phyloP scores from a whole-genome alignment of 129 eudicot species.

The Tagetes erecta region DNA sequence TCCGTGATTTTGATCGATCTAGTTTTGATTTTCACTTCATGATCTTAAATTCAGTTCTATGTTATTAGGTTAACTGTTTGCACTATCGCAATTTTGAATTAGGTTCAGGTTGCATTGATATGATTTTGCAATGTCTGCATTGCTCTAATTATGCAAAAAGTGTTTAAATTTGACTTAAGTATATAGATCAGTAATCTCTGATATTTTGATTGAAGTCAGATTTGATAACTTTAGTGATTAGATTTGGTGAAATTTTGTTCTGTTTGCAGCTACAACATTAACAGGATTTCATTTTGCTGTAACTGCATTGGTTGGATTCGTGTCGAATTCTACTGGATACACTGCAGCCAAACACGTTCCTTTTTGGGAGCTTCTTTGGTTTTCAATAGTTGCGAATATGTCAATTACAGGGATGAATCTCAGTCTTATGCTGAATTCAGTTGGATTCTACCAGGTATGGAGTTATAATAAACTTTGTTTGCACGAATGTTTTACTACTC shows the following conservation, averaged over 20 bases:
- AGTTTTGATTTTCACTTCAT: neutral
- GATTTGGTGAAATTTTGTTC: slow-evolving; percentile 17
- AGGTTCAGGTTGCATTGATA: neutral
- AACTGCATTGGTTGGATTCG: slow-evolving; percentile 75
- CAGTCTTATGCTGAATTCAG: slow-evolving; percentile 89
- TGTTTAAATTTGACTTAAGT: neutral
- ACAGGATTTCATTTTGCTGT: slow-evolving; percentile 87
- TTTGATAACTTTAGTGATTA: slow-evolving; percentile 18
- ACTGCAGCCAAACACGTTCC: slow-evolving; percentile 85
- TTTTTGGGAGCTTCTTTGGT: slow-evolving; percentile 88
- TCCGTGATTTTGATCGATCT: neutral
- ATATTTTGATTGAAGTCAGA: slow-evolving; percentile 3
- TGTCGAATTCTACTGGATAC: slow-evolving; percentile 79
- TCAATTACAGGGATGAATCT: slow-evolving; percentile 93
- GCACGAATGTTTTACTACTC: neutral
- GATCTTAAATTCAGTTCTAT: neutral
- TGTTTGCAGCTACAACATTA: slow-evolving; percentile 70
- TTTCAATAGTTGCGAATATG: slow-evolving; percentile 84
- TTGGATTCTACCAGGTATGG: slow-evolving; percentile 82
- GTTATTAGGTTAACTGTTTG: too few species aligned
- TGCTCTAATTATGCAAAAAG: slow-evolving; percentile 16
- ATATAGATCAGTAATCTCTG: slow-evolving; percentile 4
- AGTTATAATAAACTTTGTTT: neutral
- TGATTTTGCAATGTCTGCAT: slow-evolving; percentile 9
- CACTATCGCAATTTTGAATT: too few species aligned